Base-by-base conservation (phyloP, 176 grass and related monocot species). In the Hordeum vulgare region DNA sequence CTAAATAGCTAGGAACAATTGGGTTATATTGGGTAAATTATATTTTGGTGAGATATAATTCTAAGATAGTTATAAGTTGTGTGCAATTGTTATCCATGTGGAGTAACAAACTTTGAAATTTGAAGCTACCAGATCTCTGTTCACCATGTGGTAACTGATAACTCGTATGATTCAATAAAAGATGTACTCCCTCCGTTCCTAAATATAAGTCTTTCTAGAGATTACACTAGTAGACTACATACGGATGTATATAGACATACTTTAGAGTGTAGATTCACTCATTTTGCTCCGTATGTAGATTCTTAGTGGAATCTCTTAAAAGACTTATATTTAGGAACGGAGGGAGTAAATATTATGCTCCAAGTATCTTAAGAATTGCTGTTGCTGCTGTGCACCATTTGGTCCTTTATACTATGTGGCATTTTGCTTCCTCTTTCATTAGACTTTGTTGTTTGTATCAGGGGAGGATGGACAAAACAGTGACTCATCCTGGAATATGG, bases 391-490 rank as follows among this genome's bases (percentile, higher is more conserved):
- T 49, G 27, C 45, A 42, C 47, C 24, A 7, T 68, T 54, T 68
- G 10, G 74, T 80, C 59, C 11, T 75, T 83, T 63, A 9, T 81
- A 54, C 18, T 90, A 61, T 74, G 66, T 86, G 11, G 17, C 27
- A 21, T 28, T 26, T 47, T 73, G 24, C 13, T 47, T 12, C 65
- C 34, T 12, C 18, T 63, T 79, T 83, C 14, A 29, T 37, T 74
- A 23, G 13, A 31, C 60, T 23, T 76, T 84, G 8, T 73, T 59
- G 27, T 80, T 54, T 80, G 66, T 63, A 10, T 40, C 60, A 99
- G 96, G 83, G 73, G 85, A 92, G n/a, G 93, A 99, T 99, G 80
- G 85, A 70, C 82, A 87, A 75, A 91, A 85, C 84, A 94, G 85
- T 18, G 87, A 99, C 9, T 89, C 88, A 66, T 92, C 80, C 47